Percentiles rank a stretch among this genome's conserved stretches.
Evolutionary conservation across 1,284 basidiomycete species (phyloP).

Genomic region (Afroboletus lepidellus): DNA sequence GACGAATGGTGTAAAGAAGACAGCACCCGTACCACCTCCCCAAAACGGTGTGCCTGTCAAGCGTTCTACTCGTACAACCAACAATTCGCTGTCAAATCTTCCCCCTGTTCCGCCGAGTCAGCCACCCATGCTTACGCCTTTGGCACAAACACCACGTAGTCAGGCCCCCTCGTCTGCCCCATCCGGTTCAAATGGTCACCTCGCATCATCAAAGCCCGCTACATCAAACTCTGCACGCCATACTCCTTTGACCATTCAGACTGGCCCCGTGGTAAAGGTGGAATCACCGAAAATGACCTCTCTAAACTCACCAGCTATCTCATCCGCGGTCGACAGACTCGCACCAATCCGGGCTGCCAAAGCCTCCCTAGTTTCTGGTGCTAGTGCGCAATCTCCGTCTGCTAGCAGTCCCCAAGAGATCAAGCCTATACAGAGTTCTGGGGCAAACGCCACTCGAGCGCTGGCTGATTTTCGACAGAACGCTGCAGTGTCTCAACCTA

Average conservation of each 20-base stretch:
- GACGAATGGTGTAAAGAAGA: constrained; percentile 8
- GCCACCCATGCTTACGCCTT: not conserved
- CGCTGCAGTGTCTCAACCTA: not conserved
- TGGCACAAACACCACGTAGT: not conserved
- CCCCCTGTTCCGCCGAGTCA: not conserved
- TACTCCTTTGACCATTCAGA: constrained; percentile 11
- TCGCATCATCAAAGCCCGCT: not conserved
- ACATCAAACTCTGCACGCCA: not conserved
- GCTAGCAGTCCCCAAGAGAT: constrained; percentile 2
- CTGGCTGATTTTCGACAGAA: constrained; percentile 4
- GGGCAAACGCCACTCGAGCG: not conserved
- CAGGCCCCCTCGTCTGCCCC: not conserved
- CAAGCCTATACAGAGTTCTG: not conserved
- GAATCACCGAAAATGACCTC: constrained; percentile 22
- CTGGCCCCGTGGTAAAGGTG: constrained; percentile 12
- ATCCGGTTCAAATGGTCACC: not conserved
- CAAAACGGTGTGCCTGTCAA: not conserved
- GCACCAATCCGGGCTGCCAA: constrained; percentile 36
- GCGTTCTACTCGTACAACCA: constrained; percentile 15
- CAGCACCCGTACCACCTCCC: not conserved
- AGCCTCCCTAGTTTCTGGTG: constrained; percentile 19
- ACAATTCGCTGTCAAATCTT: constrained; percentile 21
- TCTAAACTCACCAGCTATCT: constrained; percentile 8
- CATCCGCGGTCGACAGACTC: constrained; percentile 24
- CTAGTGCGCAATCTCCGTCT: constrained; percentile 6